Percentiles rank a stretch among this genome's conserved stretches.
These are phyloP conservation scores for Coemansia sp. DNA, from an alignment of 192 early-diverging fungal genomes.

Conservation along the genomic window DNA sequence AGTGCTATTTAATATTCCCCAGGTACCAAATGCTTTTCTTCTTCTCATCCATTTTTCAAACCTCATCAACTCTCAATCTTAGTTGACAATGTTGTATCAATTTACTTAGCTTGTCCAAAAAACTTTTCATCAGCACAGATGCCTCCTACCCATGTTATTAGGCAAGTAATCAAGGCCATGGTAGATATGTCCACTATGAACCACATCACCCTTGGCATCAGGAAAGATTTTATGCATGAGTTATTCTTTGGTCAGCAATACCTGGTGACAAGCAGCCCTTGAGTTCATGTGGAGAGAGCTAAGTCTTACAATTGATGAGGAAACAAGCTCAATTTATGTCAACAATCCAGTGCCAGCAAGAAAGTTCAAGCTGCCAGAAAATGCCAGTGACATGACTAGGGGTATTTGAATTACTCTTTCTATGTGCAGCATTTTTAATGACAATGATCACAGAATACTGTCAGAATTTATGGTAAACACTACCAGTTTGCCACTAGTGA, in stretches of 20 bases:
- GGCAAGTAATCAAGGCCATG: too few relatives aligned
- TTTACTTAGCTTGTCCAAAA: too few relatives aligned
- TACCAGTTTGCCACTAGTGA: background rate
- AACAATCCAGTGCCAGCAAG: background rate
- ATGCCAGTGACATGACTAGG: background rate
- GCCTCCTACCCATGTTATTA: too few relatives aligned
- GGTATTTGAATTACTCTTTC: background rate
- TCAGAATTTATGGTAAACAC: background rate
- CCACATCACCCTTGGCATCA: too few relatives aligned
- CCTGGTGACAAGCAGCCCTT: background rate
- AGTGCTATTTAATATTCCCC: too few relatives aligned
- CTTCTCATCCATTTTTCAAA: too few relatives aligned
- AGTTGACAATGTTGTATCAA: too few relatives aligned
- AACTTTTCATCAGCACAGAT: too few relatives aligned
- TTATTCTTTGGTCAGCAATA: background rate
- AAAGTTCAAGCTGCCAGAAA: background rate
- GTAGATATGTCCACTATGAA: too few relatives aligned
- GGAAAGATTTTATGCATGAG: background rate
- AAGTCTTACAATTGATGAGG: background rate
- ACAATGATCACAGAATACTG: background rate
- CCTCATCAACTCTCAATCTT: too few relatives aligned
- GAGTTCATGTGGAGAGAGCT: background rate
- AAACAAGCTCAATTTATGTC: background rate
- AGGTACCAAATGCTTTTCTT: too few relatives aligned
- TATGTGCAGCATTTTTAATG: background rate